phyloP scores from a whole-genome alignment of 2,329 filamentous ascomycete genomes.

The Nigrograna mackinnonii region DNA sequence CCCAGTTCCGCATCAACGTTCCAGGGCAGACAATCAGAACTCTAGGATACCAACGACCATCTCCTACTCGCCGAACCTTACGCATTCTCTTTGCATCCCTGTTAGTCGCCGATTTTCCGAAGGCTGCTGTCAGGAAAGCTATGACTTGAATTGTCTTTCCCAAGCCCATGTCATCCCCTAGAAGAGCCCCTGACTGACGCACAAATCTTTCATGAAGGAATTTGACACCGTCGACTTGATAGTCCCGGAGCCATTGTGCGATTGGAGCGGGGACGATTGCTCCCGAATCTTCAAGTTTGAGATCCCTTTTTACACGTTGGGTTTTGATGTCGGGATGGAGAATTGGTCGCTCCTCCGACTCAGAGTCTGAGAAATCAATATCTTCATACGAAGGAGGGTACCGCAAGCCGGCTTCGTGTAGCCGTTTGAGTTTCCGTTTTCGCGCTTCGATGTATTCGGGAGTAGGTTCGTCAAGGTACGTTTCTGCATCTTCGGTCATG shows the following conservation, averaged over 20 bases:
- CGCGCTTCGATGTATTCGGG: conserved; percentile 75
- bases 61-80: conserved; percentile 69
- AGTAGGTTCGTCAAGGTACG: conserved; percentile 61
- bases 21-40: conserved; percentile 88
- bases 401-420: conserved; percentile 71
- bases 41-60: conserved; percentile 76
- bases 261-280: conserved; percentile 87
- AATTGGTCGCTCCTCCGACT: conserved; percentile 69
- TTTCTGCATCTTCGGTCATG: conserved; percentile 58
- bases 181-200: conserved; percentile 84
- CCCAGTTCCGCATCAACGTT: conserved; percentile 89
- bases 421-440: conserved; percentile 69
- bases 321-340: conserved; percentile 66
- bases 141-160: conserved; percentile 97
- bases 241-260: conserved; percentile 88
- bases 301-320: conserved; percentile 72
- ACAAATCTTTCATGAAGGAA: conserved; percentile 91
- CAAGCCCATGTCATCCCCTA: conserved; percentile 97
- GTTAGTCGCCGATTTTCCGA: conserved; percentile 91
- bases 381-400: conserved; percentile 78
- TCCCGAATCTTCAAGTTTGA: conserved; percentile 73
- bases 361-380: conserved; percentile 75
- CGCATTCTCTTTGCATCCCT: conserved; percentile 85
- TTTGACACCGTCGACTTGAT: conserved; percentile 82
- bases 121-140: conserved; percentile 86